phyloP scores from a whole-genome alignment of 148 eudicot genomes.

The Silene conica region DNA sequence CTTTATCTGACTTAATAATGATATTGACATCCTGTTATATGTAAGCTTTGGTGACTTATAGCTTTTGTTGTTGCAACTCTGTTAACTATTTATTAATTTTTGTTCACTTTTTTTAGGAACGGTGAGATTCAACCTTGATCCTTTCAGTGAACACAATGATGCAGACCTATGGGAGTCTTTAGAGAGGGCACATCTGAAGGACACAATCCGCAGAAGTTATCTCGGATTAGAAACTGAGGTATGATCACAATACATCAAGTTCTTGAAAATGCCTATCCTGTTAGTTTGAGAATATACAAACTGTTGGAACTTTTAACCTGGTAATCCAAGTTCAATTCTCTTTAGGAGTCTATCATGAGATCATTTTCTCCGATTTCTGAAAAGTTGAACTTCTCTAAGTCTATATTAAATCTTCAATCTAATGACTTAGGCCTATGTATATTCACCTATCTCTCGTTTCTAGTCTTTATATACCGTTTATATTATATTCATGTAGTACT shows the following conservation, averaged over 20 bases:
- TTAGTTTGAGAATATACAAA: background rate
- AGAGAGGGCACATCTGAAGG: slow-evolving; percentile 85
- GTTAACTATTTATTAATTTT: background rate
- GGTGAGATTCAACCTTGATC: slow-evolving; percentile 91
- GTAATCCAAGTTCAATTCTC: too few relatives aligned
- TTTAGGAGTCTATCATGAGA: too few relatives aligned
- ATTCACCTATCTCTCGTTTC: too few relatives aligned
- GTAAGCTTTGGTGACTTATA: background rate
- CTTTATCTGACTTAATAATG: background rate
- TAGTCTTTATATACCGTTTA: background rate
- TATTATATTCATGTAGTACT: background rate
- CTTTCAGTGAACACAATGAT: slow-evolving; percentile 81
- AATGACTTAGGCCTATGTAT: too few relatives aligned
- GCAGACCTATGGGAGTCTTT: slow-evolving; percentile 91
- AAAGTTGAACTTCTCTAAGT: too few relatives aligned
- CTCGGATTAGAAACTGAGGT: slow-evolving; percentile 89
- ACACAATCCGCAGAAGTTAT: slow-evolving; percentile 59
- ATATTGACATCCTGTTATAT: background rate
- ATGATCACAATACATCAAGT: slow-evolving; percentile 12
- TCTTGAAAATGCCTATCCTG: background rate
- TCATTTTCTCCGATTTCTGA: too few relatives aligned
- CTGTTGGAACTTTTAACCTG: too few relatives aligned
- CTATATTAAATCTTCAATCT: too few relatives aligned
- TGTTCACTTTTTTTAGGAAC: slow-evolving; percentile 35
- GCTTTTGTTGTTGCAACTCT: background rate